Conservation (phyloP, 352 stramenopile species). For the Blastocystis sp. region DNA sequence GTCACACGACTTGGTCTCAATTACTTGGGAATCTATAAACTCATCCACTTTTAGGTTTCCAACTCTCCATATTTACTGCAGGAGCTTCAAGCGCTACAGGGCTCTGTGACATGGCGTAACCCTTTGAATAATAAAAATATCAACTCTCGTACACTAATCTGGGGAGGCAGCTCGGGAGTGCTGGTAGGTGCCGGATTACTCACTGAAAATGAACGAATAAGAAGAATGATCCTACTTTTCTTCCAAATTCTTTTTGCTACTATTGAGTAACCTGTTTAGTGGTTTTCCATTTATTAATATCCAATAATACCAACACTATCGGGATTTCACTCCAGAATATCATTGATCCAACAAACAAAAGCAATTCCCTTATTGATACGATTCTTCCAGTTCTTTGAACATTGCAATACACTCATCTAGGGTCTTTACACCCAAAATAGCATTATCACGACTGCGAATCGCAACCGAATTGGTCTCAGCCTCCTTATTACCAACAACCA, state of each 20-base stretch:
- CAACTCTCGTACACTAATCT: not conserved
- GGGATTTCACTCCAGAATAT: too few relatives aligned
- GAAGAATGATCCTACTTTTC: too few relatives aligned
- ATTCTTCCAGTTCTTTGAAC: slow-evolving; percentile 67
- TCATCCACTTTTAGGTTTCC: not conserved
- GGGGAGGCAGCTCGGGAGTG: not conserved
- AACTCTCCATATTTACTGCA: not conserved
- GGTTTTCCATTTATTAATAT: too few relatives aligned
- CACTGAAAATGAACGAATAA: too few relatives aligned
- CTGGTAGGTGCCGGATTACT: too few relatives aligned
- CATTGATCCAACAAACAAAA: not conserved
- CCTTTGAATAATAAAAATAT: not conserved
- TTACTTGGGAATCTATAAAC: slow-evolving; percentile 4
- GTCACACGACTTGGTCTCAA: not conserved
- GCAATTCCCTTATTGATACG: slow-evolving; percentile 45
- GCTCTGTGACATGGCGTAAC: not conserved
- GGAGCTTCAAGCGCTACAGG: not conserved
- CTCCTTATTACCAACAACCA: slow-evolving; percentile 90
- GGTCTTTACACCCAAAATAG: slow-evolving; percentile 87
- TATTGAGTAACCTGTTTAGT: too few relatives aligned
- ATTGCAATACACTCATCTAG: slow-evolving; percentile 85
- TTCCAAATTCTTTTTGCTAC: too few relatives aligned
- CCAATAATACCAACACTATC: too few relatives aligned
- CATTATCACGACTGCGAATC: slow-evolving; percentile 88
- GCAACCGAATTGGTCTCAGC: slow-evolving; percentile 84